Evolutionary conservation across 129 eudicot species (phyloP).

Genomic region (Ambrosia trifida): DNA sequence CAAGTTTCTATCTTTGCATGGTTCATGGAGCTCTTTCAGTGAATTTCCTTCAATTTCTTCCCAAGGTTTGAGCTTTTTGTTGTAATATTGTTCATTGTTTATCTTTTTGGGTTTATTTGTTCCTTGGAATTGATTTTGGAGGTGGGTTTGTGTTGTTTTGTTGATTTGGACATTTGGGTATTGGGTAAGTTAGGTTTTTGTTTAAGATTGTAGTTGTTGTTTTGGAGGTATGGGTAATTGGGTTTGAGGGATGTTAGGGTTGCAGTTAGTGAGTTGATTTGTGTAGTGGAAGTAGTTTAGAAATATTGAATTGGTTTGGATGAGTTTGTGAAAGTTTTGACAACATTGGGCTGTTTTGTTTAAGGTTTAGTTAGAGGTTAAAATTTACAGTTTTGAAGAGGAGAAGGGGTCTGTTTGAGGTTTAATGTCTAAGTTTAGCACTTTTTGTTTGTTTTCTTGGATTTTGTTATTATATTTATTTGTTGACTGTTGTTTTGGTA

Average conservation of each 20-base stretch:
- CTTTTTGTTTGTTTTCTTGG: constrained; percentile 6
- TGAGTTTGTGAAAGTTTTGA: too few relatives aligned
- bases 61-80: constrained; percentile 33
- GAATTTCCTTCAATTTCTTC: constrained; percentile 24
- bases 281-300: neutral
- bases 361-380: neutral
- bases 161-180: neutral
- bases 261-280: constrained; percentile 10
- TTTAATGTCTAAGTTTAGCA: constrained; percentile 8
- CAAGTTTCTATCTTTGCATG: constrained; percentile 23
- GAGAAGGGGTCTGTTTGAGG: constrained; percentile 10
- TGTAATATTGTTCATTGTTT: constrained; percentile 20
- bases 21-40: constrained; percentile 29
- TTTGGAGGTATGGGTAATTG: neutral
- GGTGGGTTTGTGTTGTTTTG: neutral
- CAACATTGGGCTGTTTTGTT: constrained; percentile 15
- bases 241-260: constrained; percentile 22
- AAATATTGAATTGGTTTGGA: neutral
- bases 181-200: constrained; percentile 30
- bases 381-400: constrained; percentile 14
- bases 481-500: neutral
- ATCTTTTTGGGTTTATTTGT: constrained; percentile 7
- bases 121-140: constrained; percentile 2
- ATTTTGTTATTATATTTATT: neutral
- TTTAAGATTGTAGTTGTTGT: constrained; percentile 20